Evolutionary conservation across 2,329 filamentous ascomycete species (phyloP), one percentile per base, ranked within the genome.

Genomic region (Sporothrix mexicana): DNA sequence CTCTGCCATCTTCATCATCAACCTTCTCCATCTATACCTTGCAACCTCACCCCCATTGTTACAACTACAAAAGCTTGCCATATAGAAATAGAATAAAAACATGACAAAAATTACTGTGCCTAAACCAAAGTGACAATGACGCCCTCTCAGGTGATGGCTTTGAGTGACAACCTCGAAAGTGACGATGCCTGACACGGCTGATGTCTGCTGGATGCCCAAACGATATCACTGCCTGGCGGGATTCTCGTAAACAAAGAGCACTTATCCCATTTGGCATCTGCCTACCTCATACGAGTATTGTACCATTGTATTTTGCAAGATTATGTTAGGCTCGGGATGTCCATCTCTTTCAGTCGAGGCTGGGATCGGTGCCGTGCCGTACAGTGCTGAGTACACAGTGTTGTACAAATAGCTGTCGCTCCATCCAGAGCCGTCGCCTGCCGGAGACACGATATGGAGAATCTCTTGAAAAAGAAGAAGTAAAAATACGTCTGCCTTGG

Each of bases 31-130:
- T 67, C 23, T 67, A 36, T 67, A 51, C 41, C 61, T 66, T 66
- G 61, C 41, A 66, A 43, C 61, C 57, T 20, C 57, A n/a, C 57
- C 61, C 17, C 30, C 17, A 43, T 47, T 66, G 61, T 47, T 20
- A 47, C 41, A n/a, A 17, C 41, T 47, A 25, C 61, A 47, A 64
- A 47, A 47, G 20, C 20, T 66, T 47, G 61, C 61, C 61, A 47
- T 25, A 45, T 66, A 66, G 61, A 47, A 47, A 41, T 47, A 45
- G 61, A 66, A 66, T 47, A 66, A 66, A 64, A 66, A 66, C 41
- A 66, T 25, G 13, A 47, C 41, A 47, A 66, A 59, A 66, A 8
- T 41, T 7, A 23, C 13, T 55, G 51, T 4, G 30, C 30, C 30
- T 36, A 36, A 36, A 36, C 5, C 30, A 23, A 55, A 9, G 17